Conservation (phyloP, 306 rosid genomes). For the Gastrolobium bilobum region DNA sequence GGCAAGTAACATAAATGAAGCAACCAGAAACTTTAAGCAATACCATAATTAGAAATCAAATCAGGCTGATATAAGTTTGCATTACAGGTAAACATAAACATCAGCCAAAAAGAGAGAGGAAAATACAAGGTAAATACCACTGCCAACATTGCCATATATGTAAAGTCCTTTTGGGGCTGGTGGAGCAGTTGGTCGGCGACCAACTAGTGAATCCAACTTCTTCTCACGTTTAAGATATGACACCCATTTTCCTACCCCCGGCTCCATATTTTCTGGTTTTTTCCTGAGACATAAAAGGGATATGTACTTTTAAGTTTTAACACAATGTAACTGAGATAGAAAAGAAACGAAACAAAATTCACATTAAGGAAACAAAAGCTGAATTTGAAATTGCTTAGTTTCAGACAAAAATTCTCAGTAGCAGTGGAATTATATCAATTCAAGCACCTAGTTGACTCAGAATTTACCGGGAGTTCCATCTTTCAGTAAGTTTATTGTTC, state of each 20-base stretch:
- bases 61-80: constrained; percentile 37
- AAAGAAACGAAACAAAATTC: neutral
- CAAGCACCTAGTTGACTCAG: constrained; percentile 12
- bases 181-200: constrained; percentile 87
- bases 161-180: constrained; percentile 89
- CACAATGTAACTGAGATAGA: constrained; percentile 9
- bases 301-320: constrained; percentile 36
- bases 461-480: constrained; percentile 70
- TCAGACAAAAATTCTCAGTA: constrained; percentile 25
- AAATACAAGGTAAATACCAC: constrained; percentile 63
- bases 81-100: constrained; percentile 36
- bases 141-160: constrained; percentile 96
- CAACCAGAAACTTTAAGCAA: constrained; percentile 39
- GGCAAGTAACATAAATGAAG: constrained; percentile 30
- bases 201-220: constrained; percentile 83
- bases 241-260: constrained; percentile 98
- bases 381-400: constrained; percentile 7
- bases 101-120: neutral
- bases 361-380: constrained; percentile 10
- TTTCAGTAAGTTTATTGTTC: constrained; percentile 60
- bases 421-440: neutral
- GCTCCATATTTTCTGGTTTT: constrained; percentile 69
- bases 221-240: constrained; percentile 92
- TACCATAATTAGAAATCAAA: constrained; percentile 33
- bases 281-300: constrained; percentile 62